Percentiles rank a stretch among this genome's conserved stretches.
phyloP scores from a whole-genome alignment of 345 rosid genomes.

The Euphorbia lathyris region DNA sequence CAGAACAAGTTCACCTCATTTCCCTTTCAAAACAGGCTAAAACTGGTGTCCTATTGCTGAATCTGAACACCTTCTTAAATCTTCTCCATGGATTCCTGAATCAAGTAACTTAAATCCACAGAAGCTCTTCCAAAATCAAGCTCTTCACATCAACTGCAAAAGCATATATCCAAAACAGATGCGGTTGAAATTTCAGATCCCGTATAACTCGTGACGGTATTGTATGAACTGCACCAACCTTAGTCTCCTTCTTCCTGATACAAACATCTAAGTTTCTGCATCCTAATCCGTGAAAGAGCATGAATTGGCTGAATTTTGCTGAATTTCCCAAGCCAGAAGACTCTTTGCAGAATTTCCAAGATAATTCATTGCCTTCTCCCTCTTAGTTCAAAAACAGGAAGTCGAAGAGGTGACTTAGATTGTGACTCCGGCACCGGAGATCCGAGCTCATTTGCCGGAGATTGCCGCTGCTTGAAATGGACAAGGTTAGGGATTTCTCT shows the following conservation, averaged over 20 bases:
- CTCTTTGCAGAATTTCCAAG: slow-evolving; percentile 87
- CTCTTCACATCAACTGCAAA: slow-evolving; percentile 77
- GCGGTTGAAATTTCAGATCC: slow-evolving; percentile 67
- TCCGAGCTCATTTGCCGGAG: slow-evolving; percentile 36
- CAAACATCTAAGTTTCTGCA: slow-evolving; percentile 85
- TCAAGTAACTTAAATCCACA: slow-evolving; percentile 66
- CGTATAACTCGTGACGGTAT: slow-evolving; percentile 90
- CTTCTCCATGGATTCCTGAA: slow-evolving; percentile 81
- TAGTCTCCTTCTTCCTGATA: slow-evolving; percentile 77
- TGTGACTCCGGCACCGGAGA: slow-evolving; percentile 35
- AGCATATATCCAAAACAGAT: slow-evolving; percentile 64
- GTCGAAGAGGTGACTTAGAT: slow-evolving; percentile 41
- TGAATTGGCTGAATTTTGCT: slow-evolving; percentile 90
- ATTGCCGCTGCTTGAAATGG: slow-evolving; percentile 24
- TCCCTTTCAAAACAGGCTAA: slow-evolving; percentile 74
- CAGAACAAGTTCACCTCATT: slow-evolving; percentile 77
- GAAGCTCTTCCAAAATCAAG: slow-evolving; percentile 68
- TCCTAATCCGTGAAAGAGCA: slow-evolving; percentile 69
- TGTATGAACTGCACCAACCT: slow-evolving; percentile 79
- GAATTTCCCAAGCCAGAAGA: too few species aligned
- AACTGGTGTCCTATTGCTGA: slow-evolving; percentile 85
- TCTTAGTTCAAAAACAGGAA: slow-evolving; percentile 51
- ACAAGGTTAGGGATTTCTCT: background rate
- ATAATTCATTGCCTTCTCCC: slow-evolving; percentile 50
- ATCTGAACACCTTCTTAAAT: slow-evolving; percentile 65